Evolutionary conservation across 306 rosid species (phyloP).

Genomic region (Echinosophora koreensis): DNA sequence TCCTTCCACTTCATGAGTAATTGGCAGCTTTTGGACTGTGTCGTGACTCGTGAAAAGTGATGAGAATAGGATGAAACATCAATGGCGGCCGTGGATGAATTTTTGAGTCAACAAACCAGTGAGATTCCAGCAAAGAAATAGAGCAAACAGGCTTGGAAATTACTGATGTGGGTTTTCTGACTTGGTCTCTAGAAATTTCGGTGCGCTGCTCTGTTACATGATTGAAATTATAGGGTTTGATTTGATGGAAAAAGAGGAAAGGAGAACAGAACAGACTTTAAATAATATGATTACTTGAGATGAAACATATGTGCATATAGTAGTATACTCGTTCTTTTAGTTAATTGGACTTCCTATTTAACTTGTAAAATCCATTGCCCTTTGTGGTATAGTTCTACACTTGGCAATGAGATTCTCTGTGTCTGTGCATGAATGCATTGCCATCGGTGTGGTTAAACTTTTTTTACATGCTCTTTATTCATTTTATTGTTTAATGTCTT

Average conservation of each 20-base stretch:
- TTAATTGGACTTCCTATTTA: conserved; percentile 6
- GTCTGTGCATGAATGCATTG: neutral
- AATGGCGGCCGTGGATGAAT: neutral
- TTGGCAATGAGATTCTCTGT: neutral
- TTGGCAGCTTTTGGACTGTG: neutral
- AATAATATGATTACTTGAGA: neutral
- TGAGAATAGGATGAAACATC: neutral
- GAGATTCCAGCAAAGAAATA: neutral
- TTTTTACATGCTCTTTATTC: neutral
- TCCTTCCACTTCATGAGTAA: neutral
- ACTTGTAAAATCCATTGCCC: neutral
- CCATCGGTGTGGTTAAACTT: neutral
- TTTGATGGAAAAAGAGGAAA: conserved; percentile 1
- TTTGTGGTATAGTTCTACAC: neutral
- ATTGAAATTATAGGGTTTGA: neutral
- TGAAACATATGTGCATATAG: neutral
- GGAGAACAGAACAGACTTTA: neutral
- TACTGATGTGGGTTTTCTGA: neutral
- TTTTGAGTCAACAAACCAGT: neutral
- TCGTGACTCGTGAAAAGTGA: neutral
- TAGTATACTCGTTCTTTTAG: neutral
- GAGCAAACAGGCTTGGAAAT: neutral
- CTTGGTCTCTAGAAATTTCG: neutral
- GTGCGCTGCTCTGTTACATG: neutral
- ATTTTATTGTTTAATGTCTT: conserved; percentile 2